Conservation (phyloP, 805 yeast genomes). For the Lipomyces orientalis region DNA sequence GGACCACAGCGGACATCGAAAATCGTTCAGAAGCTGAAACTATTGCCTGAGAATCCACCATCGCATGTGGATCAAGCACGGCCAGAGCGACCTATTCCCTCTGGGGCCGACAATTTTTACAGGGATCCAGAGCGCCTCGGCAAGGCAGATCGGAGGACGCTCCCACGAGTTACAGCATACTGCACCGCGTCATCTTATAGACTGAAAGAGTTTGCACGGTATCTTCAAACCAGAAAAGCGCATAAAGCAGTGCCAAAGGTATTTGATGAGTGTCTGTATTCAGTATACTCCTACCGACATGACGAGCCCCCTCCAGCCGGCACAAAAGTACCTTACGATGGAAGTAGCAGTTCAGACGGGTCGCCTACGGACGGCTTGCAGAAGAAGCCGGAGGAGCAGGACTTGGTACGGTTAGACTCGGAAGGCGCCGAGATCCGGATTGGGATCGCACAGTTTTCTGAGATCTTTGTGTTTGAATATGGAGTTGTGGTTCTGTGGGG, state of each 20-base stretch:
- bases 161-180: slow-evolving; percentile 94
- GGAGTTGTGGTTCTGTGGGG: slow-evolving; percentile 99
- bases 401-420: slow-evolving; percentile 74
- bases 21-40: slow-evolving; percentile 83
- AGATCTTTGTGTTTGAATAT: slow-evolving; percentile 88
- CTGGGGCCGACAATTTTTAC: slow-evolving; percentile 76
- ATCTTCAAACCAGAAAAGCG: slow-evolving; percentile 76
- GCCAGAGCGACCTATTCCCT: slow-evolving; percentile 44
- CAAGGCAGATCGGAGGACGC: slow-evolving; percentile 76
- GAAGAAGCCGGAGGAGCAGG: slow-evolving; percentile 30
- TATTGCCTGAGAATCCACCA: slow-evolving; percentile 66
- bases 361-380: slow-evolving; percentile 4
- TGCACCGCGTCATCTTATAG: slow-evolving; percentile 93
- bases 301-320: slow-evolving; percentile 7
- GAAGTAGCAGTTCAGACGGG: slow-evolving; percentile 7
- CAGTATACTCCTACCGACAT: slow-evolving; percentile 67
- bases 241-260: slow-evolving; percentile 73
- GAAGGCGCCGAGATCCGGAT: slow-evolving; percentile 96
- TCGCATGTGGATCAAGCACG: not conserved
- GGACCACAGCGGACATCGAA: slow-evolving; percentile 76
- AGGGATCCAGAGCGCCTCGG: slow-evolving; percentile 93
- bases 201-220: slow-evolving; percentile 83
- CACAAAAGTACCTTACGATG: slow-evolving; percentile 5
- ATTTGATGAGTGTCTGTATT: slow-evolving; percentile 93
- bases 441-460: slow-evolving; percentile 70